These are phyloP conservation scores for Cladosporium cucumerinum DNA, from an alignment of 2,329 filamentous ascomycete genomes.

Conservation along the genomic window DNA sequence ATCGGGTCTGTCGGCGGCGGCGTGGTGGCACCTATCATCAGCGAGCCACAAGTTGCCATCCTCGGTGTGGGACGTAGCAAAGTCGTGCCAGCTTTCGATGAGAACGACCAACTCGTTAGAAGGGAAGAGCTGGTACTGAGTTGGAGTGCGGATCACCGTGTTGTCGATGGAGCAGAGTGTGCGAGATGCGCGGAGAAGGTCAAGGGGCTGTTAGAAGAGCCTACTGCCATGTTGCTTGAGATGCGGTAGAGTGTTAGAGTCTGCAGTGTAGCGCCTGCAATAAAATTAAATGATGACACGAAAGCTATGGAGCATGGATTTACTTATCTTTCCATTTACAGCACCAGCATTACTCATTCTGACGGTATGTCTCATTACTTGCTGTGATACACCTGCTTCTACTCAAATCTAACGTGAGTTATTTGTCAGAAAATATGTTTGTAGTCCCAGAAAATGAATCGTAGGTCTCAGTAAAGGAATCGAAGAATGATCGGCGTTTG, in stretches of 20 bases:
- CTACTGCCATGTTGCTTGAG: slow-evolving; percentile 81
- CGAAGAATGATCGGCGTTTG: slow-evolving; percentile 1
- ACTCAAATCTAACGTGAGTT: not conserved
- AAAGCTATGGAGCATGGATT: not conserved
- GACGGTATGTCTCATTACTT: not conserved
- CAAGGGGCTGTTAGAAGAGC: slow-evolving; percentile 73
- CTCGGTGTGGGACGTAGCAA: slow-evolving; percentile 81
- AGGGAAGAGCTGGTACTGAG: slow-evolving; percentile 86
- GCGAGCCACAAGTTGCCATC: slow-evolving; percentile 87
- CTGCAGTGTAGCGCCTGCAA: not conserved
- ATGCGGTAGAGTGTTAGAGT: slow-evolving; percentile 52
- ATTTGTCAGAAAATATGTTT: not conserved
- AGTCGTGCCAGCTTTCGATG: slow-evolving; percentile 72
- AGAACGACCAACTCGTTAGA: slow-evolving; percentile 58
- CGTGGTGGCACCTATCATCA: slow-evolving; percentile 86
- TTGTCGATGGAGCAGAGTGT: slow-evolving; percentile 93
- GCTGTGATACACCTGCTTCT: not conserved
- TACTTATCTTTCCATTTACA: not conserved
- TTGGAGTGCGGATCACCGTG: slow-evolving; percentile 93
- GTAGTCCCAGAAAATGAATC: not conserved
- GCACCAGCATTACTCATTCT: not conserved
- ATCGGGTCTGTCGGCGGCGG: slow-evolving; percentile 93
- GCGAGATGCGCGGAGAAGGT: slow-evolving; percentile 84
- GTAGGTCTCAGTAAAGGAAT: not conserved
- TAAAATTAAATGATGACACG: slow-evolving; percentile 1